Evolutionary conservation across 2,329 filamentous ascomycete genomes (phyloP).

Genomic region (Parascedosporium putredinis): DNA sequence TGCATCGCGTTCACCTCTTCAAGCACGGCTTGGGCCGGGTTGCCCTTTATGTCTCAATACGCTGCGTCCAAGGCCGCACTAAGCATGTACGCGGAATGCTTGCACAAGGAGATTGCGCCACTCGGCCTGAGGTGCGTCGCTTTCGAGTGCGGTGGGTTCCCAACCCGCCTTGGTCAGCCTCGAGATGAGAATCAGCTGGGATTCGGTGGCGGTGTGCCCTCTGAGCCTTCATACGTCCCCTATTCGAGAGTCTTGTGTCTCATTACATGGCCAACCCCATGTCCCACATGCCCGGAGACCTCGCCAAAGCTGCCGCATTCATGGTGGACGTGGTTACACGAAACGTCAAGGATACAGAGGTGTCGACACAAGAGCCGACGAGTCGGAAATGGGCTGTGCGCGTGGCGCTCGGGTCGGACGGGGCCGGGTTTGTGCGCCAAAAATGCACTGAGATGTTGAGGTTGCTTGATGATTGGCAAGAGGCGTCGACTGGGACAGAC

Average conservation of each 20-base stretch:
- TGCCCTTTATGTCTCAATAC: conserved; percentile 22
- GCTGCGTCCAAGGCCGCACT: conserved; percentile 20
- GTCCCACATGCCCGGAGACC: conserved; percentile 17
- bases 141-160: conserved; percentile 22
- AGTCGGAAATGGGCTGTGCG: neutral
- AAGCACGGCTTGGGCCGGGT: conserved; percentile 16
- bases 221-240: conserved; percentile 4
- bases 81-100: conserved; percentile 18
- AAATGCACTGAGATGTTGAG: neutral
- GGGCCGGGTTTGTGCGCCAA: neutral
- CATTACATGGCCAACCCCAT: conserved; percentile 15
- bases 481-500: conserved; percentile 8
- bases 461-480: neutral
- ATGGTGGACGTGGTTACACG: conserved; percentile 20
- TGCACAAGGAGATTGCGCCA: conserved; percentile 19
- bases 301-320: conserved; percentile 12
- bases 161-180: conserved; percentile 18
- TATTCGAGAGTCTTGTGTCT: conserved; percentile 13
- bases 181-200: conserved; percentile 12
- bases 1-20: conserved; percentile 21
- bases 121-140: conserved; percentile 19
- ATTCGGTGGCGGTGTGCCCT: conserved; percentile 10
- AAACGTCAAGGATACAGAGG: conserved; percentile 19
- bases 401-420: neutral
- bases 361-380: too few species aligned